Evolutionary conservation across 352 stramenopile genomes (phyloP).

Genomic region (Pythium guiyangense): DNA sequence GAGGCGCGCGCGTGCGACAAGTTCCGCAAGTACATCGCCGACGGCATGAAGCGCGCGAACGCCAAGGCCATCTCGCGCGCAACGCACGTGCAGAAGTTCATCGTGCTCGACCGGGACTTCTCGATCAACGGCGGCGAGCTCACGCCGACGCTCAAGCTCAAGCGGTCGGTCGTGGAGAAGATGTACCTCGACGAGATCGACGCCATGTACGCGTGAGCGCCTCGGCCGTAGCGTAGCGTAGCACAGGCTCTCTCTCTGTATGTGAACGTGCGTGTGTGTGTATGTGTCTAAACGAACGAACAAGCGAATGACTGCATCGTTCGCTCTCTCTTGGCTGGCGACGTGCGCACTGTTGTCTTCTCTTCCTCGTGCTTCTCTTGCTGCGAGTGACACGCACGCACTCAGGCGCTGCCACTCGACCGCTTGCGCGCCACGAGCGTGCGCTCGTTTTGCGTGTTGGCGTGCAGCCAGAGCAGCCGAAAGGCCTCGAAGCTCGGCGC

Average conservation of each 20-base stretch:
- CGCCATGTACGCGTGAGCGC: conserved; percentile 65
- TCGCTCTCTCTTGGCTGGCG: too few relatives aligned
- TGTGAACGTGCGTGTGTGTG: too few relatives aligned
- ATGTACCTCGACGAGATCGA: conserved; percentile 89
- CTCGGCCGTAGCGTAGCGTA: too few relatives aligned
- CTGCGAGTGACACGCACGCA: too few relatives aligned
- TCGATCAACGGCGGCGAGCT: conserved; percentile 86
- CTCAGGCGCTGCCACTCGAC: too few relatives aligned
- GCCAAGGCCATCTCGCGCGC: conserved; percentile 41
- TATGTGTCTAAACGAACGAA: too few relatives aligned
- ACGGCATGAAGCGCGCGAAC: conserved; percentile 62
- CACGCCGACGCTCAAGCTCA: conserved; percentile 94
- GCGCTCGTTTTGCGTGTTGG: conserved; percentile 43
- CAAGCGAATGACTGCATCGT: too few relatives aligned
- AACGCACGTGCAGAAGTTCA: conserved; percentile 76
- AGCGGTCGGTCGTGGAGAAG: conserved; percentile 81
- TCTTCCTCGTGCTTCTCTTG: too few relatives aligned
- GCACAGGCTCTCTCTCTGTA: too few relatives aligned
- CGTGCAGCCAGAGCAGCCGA: conserved; percentile 26
- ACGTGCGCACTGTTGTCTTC: too few relatives aligned
- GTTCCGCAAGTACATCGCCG: conserved; percentile 74
- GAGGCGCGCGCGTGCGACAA: conserved; percentile 65
- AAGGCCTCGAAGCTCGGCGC: conserved; percentile 16
- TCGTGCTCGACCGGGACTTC: conserved; percentile 78
- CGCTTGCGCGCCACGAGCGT: conserved; percentile 27